Evolutionary conservation across 148 eudicot genomes (phyloP).

Genomic region (Diospyros lotus): DNA sequence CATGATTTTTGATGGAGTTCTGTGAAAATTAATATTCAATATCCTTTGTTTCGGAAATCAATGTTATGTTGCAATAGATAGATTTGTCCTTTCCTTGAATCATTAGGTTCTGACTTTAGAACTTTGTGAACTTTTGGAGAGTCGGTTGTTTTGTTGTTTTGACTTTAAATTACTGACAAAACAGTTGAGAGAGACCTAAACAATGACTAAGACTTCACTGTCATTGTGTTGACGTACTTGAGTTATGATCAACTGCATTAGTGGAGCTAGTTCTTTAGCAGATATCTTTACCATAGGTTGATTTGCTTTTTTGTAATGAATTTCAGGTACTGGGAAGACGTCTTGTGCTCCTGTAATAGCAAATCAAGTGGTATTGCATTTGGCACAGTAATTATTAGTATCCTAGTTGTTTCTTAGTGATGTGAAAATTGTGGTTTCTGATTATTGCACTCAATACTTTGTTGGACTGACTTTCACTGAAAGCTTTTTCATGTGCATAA

Average conservation of each 20-base stretch:
- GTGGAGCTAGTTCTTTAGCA: neutral
- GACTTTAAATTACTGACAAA: neutral
- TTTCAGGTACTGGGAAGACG: conserved; percentile 99
- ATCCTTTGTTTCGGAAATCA: neutral
- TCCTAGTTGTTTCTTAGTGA: neutral
- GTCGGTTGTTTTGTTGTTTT: neutral
- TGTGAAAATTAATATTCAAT: neutral
- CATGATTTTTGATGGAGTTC: neutral
- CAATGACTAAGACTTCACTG: neutral
- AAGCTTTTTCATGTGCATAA: no score
- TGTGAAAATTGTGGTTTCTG: no score
- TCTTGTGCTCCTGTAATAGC: conserved; percentile 99
- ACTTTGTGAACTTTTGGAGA: neutral
- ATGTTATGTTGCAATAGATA: neutral
- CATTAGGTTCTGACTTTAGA: neutral
- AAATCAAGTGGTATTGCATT: conserved; percentile 67
- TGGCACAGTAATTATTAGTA: neutral
- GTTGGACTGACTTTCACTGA: no score
- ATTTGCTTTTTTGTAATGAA: conserved; percentile 13
- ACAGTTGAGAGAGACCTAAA: neutral
- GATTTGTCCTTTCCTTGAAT: neutral
- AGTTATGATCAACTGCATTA: neutral
- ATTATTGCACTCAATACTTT: no score
- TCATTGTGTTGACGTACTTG: neutral
- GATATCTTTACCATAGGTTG: neutral